A percentile compares a stretch with the other conserved stretches of the same genome.
These are phyloP conservation scores for Colletotrichum sojae DNA, from an alignment of 2,329 filamentous ascomycete species.

Conservation along the genomic window DNA sequence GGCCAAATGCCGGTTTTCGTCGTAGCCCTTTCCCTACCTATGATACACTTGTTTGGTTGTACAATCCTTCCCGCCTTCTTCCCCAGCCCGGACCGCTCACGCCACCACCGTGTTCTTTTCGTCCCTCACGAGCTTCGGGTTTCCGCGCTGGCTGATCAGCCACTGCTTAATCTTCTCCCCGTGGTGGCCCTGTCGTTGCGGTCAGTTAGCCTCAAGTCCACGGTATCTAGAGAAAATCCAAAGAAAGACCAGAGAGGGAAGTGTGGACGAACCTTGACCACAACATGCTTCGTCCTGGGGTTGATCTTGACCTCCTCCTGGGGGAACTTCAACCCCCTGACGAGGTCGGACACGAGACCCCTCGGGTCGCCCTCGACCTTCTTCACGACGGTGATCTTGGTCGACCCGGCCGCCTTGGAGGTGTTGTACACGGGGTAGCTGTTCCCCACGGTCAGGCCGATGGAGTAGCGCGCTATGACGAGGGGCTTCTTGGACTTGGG, in stretches of 20 bases:
- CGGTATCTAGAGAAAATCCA: neutral
- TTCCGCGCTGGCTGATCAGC: slow-evolving; percentile 10
- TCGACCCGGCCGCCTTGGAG: slow-evolving; percentile 82
- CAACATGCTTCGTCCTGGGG: slow-evolving; percentile 78
- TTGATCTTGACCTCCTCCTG: slow-evolving; percentile 68
- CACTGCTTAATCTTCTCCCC: slow-evolving; percentile 32
- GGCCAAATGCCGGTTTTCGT: neutral
- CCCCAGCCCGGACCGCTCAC: too few relatives aligned
- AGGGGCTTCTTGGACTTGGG: slow-evolving; percentile 45
- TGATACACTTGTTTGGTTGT: slow-evolving; percentile 26
- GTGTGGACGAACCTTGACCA: slow-evolving; percentile 73
- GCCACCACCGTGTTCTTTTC: neutral
- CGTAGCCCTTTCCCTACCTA: slow-evolving; percentile 11
- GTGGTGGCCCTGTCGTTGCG: slow-evolving; percentile 22
- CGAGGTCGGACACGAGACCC: slow-evolving; percentile 75
- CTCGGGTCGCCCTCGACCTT: slow-evolving; percentile 82
- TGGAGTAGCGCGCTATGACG: slow-evolving; percentile 73
- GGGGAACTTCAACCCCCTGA: slow-evolving; percentile 69
- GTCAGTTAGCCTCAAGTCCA: neutral
- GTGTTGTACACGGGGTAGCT: slow-evolving; percentile 83
- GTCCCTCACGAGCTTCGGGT: neutral
- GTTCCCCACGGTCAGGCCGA: slow-evolving; percentile 78
- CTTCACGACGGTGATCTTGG: slow-evolving; percentile 81
- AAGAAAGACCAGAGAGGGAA: too few relatives aligned
- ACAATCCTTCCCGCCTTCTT: slow-evolving; percentile 5